Evolutionary conservation across 2,329 filamentous ascomycete species (phyloP), one percentile per base, ranked within the genome.

Genomic region (Diaporthe nobilis): DNA sequence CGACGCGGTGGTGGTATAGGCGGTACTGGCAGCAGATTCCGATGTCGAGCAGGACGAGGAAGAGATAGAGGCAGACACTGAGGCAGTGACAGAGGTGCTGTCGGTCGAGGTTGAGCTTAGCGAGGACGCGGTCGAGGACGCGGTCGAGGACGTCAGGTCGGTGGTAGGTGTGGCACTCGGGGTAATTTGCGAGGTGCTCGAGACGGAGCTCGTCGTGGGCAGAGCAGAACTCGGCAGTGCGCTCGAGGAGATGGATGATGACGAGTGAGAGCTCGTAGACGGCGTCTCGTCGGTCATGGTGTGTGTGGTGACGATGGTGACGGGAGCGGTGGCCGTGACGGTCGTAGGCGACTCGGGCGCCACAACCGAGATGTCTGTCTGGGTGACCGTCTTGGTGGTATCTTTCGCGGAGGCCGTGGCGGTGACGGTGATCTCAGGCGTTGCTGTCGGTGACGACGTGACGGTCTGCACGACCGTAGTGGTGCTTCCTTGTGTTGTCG

Each of bases 331-430:
- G 13, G 63, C 58, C 28, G 47, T 73, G n/a, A 42, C 51, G 0
- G 71, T 65, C 1, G 71, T 65, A 0, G 71, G 71, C 7, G 51
- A 28, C 55, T 70, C 75, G 6, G 72, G 63, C 5, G 75, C 25
- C 9, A 77, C 70, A 22, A 77, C 49, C 17, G 75, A 77, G 28
- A 77, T 51, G 8, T 71, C 61, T 2, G 70, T 75, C 55, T 72
- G 13, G 9, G 75, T 77, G 65, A 71, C 34, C 10, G 73, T 73
- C 4, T 60, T 67, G 15, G 73, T 73, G 10, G 28, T 34, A 6
- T 73, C 60, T 31, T 73, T 71, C 10, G 17, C 17, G 15, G 60
- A 28, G 13, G 58, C 25, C 3, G 63, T 77, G 31, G 57, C 71
- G 0, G 73, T 77, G 57, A 57, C 44, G 10, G 51, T 77, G 31